Evolutionary conservation across 2,329 filamentous ascomycete species (phyloP), one percentile per base, ranked within the genome.

Genomic region (Zymoseptoria tritici): DNA sequence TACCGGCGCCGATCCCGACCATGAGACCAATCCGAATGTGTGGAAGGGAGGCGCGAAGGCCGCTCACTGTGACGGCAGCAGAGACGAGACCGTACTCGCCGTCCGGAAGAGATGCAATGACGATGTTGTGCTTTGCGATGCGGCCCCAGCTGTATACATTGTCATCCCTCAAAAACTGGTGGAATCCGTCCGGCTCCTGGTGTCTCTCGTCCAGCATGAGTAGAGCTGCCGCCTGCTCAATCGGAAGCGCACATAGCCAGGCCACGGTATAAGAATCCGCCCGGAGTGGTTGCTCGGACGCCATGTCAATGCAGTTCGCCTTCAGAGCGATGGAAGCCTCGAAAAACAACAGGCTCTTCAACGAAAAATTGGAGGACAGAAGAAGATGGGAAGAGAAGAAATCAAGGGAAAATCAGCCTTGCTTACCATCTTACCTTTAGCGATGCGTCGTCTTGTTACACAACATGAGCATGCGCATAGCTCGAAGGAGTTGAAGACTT

Each of bases 71-170:
- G 11, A 26, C 20, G 1, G 67, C 58, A 2, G 67, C 63, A 20
- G 64, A 59, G 4, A 51, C 52, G 0, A 49, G 59, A 4, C 67
- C 67, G 9, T 58, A 61, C 3, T 49, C 54, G 9, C 67, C 67
- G 9, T 55, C 54, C 6, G 67, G 61, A 1, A 70, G 59, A 22
- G 61, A 65, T 0, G 58, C 65, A 49, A 70, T 60, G n/a, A 68
- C 66, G 13, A 69, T 57, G 54, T 70, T 69, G 55, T 70, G 67
- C 1, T 60, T 55, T 11, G 58, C 64, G 16, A 69, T 63, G 1
- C 49, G 24, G 2, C 67, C 67, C 11, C 61, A 57, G 9, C 19
- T 50, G 50, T 65, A 65, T 4, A n/a, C 53, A 46, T 65, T 65
- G 31, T 51, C 31, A 52, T 65, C 63, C 29, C n/a, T 22, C 3